Percentiles rank a stretch among this genome's conserved stretches.
phyloP scores from a whole-genome alignment of 495 filamentous ascomycete genomes.

The Daldinia decipiens region DNA sequence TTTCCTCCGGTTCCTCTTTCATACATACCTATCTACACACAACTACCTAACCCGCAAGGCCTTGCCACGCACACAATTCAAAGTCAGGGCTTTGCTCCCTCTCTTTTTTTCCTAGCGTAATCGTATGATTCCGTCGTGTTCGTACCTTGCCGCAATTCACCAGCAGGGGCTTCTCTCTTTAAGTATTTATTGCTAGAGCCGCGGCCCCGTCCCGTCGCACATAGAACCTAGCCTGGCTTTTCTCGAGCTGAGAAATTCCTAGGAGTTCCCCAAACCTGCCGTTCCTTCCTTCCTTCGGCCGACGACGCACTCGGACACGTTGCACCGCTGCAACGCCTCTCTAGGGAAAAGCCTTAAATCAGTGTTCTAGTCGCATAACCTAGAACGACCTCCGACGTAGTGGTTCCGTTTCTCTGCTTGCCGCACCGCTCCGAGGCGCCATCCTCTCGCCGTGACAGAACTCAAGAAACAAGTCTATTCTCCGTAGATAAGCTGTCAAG shows the following conservation, averaged over 20 bases:
- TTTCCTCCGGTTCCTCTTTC: conserved; percentile 32
- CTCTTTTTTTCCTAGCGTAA: conserved; percentile 24
- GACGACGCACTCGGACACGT: conserved; percentile 37
- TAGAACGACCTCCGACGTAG: conserved; percentile 12
- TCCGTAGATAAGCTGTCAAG: conserved; percentile 39
- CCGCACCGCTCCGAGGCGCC: conserved; percentile 19
- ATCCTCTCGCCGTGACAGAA: conserved; percentile 12
- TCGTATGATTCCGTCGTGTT: conserved; percentile 34
- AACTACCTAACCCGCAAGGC: conserved; percentile 9
- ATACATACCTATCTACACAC: conserved; percentile 1
- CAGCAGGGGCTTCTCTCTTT: conserved; percentile 13
- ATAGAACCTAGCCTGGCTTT: conserved; percentile 30
- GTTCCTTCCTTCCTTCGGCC: conserved; percentile 31
- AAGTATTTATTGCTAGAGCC: conserved; percentile 22
- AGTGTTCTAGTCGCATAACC: conserved; percentile 15
- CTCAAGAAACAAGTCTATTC: conserved; percentile 7
- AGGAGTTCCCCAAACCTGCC: conserved; percentile 32
- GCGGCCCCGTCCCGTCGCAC: conserved; percentile 13
- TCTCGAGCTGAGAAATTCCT: conserved; percentile 20
- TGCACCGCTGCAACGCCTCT: conserved; percentile 30
- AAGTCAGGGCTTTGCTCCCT: conserved; percentile 20
- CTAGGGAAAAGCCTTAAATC: conserved; percentile 9
- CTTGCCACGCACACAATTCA: conserved; percentile 33
- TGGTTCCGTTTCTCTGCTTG: conserved; percentile 7
- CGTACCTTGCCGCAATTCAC: conserved; percentile 10